A percentile compares a stretch with the other conserved stretches of the same genome.
Conservation (phyloP, 2,329 filamentous ascomycete genomes). For the Gliomastix tumulicola region DNA sequence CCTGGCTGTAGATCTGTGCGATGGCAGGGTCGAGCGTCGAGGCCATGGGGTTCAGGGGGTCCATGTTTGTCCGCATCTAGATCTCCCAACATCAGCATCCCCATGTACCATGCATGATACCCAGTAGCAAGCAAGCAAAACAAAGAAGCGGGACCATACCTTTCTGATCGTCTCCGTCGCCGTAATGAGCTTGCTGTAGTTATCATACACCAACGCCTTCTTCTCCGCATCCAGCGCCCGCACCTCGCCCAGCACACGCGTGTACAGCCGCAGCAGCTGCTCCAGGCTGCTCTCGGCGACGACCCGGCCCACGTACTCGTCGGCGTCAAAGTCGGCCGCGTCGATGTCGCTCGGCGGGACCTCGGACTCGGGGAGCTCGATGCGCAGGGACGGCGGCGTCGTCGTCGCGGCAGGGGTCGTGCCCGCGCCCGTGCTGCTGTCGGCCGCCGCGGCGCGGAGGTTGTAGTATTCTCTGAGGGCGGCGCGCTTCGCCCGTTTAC, state of each 20-base stretch:
- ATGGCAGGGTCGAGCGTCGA: slow-evolving; percentile 69
- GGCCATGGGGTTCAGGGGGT: slow-evolving; percentile 67
- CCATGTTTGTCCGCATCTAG: slow-evolving; percentile 74
- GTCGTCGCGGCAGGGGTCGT: too few relatives aligned
- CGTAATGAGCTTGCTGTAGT: slow-evolving; percentile 94
- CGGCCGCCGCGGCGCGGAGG: slow-evolving; percentile 36
- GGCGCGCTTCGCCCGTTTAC: slow-evolving; percentile 63
- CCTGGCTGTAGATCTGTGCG: slow-evolving; percentile 62
- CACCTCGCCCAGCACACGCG: slow-evolving; percentile 71
- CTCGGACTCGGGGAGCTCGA: slow-evolving; percentile 43
- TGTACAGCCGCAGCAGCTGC: slow-evolving; percentile 64
- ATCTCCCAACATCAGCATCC: too few relatives aligned
- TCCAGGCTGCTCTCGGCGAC: slow-evolving; percentile 58
- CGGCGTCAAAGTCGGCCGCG: slow-evolving; percentile 61
- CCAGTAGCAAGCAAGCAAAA: too few relatives aligned
- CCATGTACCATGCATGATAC: too few relatives aligned
- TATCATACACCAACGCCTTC: slow-evolving; percentile 96
- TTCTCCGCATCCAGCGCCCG: slow-evolving; percentile 88
- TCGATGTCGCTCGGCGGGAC: slow-evolving; percentile 69
- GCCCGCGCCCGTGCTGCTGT: too few relatives aligned
- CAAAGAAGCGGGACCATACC: too few relatives aligned
- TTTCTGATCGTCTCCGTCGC: slow-evolving; percentile 93
- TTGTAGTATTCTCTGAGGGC: slow-evolving; percentile 95
- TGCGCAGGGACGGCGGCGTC: slow-evolving; percentile 26
- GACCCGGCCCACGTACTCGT: slow-evolving; percentile 57